Evolutionary conservation across 805 yeast genomes (phyloP), one percentile per base, ranked within the genome.

Genomic region (Kodamaea kakaduensis): DNA sequence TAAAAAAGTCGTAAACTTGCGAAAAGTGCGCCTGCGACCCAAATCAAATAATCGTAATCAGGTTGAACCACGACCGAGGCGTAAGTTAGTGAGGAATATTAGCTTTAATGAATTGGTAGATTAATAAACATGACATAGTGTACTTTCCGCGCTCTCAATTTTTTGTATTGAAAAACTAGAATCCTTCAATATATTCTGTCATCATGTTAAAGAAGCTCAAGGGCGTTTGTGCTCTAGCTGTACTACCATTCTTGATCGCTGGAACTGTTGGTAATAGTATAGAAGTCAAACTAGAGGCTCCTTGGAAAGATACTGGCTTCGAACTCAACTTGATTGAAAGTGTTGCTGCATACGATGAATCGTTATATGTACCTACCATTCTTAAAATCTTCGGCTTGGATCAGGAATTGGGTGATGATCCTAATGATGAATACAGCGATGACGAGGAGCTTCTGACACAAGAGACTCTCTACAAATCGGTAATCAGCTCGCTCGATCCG

Each of bases 311-410:
- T 17, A 58, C 73, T 0, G 66, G 72, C 1, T 73, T 71, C 42
- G 49, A 57, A 17, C 46, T 73, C 30, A 60, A 64, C 37, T 59
- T 73, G 27, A 31, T 67, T n/a, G 79, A 74, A 44, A 56, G 71
- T 13, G 40, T 64, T 16, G 48, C 68, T 2, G 47, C 58, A 0
- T 40, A 49, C 22, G 54, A 73, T 41, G 65, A 59, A 20, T 44
- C 64, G 0, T 40, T 65, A 3, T 72, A 70, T 43, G 28, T 52
- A 3, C 59, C 62, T 0, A 46, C 36, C 23, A 33, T 39, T 34
- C 40, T 31, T 37, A 45, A 41, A 37, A 41, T 36, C 37, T 47
- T 37, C 17, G 45, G 40, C 4, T 26, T 43, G 21, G 39, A 31
- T 14, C 36, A 24, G 12, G 42, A 42, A 8, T 45, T 41, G n/a